Base-by-base conservation (phyloP, 169 alveolate species). In the Theileria luwenshuni region DNA sequence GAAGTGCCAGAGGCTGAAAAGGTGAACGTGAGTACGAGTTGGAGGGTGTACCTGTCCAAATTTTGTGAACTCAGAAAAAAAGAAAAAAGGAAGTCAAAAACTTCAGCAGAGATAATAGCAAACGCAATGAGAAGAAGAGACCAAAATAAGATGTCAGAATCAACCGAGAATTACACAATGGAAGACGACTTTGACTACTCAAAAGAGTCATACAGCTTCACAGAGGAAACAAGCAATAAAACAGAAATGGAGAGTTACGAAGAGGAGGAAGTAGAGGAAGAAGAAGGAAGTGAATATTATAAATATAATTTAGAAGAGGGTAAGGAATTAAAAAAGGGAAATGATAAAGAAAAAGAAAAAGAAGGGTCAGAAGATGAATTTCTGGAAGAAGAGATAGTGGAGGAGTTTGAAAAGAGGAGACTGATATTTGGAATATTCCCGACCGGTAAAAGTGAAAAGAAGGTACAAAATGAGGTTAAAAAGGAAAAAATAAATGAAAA, bases 41-140 rank as follows among this genome's bases (percentile, higher is more conserved):
- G 65, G 65, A 56, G 65, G 38, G 38, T n/a, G 38, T 43, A 56
- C 32, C 65, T 56, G 42, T n/a, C 25, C 23, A 56, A 15, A 21
- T 56, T 56, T 38, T 56, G 65, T 19, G 7, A 56, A 15, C 21
- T 56, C 1, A 56, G 65, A 56, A 43, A 21, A 21, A n/a, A 56
- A n/a, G 65, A 56, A 8, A 25, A 56, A 21, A 56, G 38, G 43
- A 28, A 7, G 47, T 27, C 65, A 23, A 56, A 56, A 19, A 27
- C 65, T 0, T 56, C 65, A 1, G 32, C 65, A 28, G 65, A 56
- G 30, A 56, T 56, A 1, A 56, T 56, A 56, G 30, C 23, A 38
- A 21, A 15, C 17, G 25, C 65, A 3, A 15, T 56, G 38, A 56
- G 65, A 21, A 56, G 65, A 56, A 32, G 65, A 3, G 19, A 13